phyloP scores from a whole-genome alignment of 345 rosid genomes.

The Litchi chinensis region DNA sequence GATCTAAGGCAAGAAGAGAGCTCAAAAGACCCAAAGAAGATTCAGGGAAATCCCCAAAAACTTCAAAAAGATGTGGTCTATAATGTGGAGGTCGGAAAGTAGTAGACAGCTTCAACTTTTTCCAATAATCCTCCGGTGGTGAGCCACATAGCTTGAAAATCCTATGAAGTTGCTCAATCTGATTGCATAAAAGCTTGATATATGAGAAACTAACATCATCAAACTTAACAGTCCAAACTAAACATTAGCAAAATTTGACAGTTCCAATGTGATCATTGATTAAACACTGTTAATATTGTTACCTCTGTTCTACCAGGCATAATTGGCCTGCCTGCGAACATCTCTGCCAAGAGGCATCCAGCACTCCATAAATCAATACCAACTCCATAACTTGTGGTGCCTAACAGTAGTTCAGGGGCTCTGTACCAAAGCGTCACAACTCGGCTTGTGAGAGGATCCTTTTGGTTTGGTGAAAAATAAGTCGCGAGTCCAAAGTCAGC shows the following conservation, averaged over 20 bases:
- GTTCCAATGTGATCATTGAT: not conserved
- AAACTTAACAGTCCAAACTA: not conserved
- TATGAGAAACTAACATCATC: slow-evolving; percentile 8
- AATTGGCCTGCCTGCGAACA: slow-evolving; percentile 54
- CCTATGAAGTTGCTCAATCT: slow-evolving; percentile 91
- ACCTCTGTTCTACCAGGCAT: slow-evolving; percentile 72
- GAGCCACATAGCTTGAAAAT: slow-evolving; percentile 85
- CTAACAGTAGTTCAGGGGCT: slow-evolving; percentile 65
- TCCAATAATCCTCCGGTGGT: slow-evolving; percentile 92
- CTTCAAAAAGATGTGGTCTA: slow-evolving; percentile 39
- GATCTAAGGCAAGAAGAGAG: slow-evolving; percentile 62
- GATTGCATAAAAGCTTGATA: slow-evolving; percentile 4
- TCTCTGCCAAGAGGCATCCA: slow-evolving; percentile 71
- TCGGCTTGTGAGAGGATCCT: slow-evolving; percentile 55
- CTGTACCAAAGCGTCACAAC: slow-evolving; percentile 72
- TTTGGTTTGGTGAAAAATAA: slow-evolving; percentile 34
- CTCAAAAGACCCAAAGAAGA: slow-evolving; percentile 55
- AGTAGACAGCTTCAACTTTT: slow-evolving; percentile 59
- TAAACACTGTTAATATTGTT: not conserved
- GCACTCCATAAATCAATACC: slow-evolving; percentile 78
- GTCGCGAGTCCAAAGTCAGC: slow-evolving; percentile 72
- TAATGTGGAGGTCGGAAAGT: slow-evolving; percentile 58
- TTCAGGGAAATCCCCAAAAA: slow-evolving; percentile 47
- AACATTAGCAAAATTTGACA: not conserved
- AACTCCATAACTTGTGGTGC: slow-evolving; percentile 55